Base-by-base conservation (phyloP, 192 early-diverging fungal genomes). In the Funneliformis mosseae region DNA sequence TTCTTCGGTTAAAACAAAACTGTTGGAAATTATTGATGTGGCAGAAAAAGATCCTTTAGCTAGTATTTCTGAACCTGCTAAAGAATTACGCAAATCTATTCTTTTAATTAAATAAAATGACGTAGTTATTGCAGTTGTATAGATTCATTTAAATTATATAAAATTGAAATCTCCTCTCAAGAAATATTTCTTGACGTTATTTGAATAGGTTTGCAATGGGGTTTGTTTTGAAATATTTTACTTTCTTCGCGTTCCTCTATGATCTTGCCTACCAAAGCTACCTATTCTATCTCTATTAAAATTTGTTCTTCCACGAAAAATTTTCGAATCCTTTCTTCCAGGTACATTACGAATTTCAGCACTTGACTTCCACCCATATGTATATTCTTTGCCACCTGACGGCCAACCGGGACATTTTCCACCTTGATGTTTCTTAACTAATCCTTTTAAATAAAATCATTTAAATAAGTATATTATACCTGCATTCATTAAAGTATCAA, bases 41-140 rank as follows among this genome's bases (percentile, higher is more conserved):
- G 79, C 76, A 3, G 72, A 61, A n/a, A 76, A 80, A 21, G 89
- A 90, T 63, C 85, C 89, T 11, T 59, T 86, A 7, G 88, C 89
- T 7, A 88, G 85, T 71, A 83, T 90, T 28, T 77, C 87, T 11
- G 89, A 88, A 48, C 81, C 79, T 18, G 84, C 86, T 72, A 88
- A 83, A 76, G 86, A 86, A 72, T 23, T 72, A 72, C 70, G 70
- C 27, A 72, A 21, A 25, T 23, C 23, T 28, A 8, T 72, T 23
- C 25, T 21, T 4, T 7, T 18, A 21, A 55, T 3, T 5, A n/a
- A 1, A 4, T 50, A 50, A n/a, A 50, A 16, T 5, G 3, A 5
- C 18, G 3, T 50, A 50, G 48, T 16, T 21, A 16, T 16, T 50
- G 3, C 3, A 33, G 33, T 33, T 33, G n/a, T 33, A 33, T 33